Conservation (phyloP, 108 stramenopile species). For the Ochromonas danica region DNA sequence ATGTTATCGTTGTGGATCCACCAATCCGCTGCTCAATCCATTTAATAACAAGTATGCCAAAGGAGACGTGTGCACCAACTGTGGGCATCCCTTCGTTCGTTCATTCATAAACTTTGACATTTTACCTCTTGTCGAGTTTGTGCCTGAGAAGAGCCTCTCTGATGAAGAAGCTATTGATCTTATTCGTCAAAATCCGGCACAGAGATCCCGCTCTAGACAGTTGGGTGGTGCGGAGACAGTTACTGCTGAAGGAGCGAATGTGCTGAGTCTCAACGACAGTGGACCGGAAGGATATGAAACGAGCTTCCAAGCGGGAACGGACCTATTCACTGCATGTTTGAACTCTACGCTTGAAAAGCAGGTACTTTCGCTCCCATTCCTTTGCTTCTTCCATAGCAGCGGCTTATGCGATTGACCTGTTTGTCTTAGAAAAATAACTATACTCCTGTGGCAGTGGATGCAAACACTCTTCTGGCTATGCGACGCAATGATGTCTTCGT, state of each 20-base stretch:
- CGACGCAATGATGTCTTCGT: constrained; percentile 50
- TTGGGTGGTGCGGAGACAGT: neutral
- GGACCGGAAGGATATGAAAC: neutral
- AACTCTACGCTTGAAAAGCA: constrained; percentile 54
- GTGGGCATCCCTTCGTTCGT: constrained; percentile 69
- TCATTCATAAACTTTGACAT: constrained; percentile 67
- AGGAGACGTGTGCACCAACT: constrained; percentile 66
- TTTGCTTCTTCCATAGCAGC: neutral
- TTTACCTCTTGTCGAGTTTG: constrained; percentile 71
- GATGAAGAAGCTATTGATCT: constrained; percentile 61
- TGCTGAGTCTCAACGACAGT: constrained; percentile 37
- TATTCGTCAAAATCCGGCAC: constrained; percentile 24
- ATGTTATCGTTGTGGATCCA: constrained; percentile 67
- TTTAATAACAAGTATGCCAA: constrained; percentile 21
- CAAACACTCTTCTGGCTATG: constrained; percentile 34
- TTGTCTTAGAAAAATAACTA: constrained; percentile 24
- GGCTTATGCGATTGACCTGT: neutral
- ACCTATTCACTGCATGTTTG: constrained; percentile 52
- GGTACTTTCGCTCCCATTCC: constrained; percentile 39
- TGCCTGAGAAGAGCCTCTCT: constrained; percentile 50
- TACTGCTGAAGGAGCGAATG: constrained; percentile 35
- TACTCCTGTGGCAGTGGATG: constrained; percentile 47
- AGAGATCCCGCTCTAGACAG: neutral
- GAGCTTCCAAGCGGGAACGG: constrained; percentile 9
- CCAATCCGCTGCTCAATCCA: constrained; percentile 63